Evolutionary conservation across 495 filamentous ascomycete species (phyloP), one percentile per base, ranked within the genome.

Genomic region (Schizothecium vesticola): DNA sequence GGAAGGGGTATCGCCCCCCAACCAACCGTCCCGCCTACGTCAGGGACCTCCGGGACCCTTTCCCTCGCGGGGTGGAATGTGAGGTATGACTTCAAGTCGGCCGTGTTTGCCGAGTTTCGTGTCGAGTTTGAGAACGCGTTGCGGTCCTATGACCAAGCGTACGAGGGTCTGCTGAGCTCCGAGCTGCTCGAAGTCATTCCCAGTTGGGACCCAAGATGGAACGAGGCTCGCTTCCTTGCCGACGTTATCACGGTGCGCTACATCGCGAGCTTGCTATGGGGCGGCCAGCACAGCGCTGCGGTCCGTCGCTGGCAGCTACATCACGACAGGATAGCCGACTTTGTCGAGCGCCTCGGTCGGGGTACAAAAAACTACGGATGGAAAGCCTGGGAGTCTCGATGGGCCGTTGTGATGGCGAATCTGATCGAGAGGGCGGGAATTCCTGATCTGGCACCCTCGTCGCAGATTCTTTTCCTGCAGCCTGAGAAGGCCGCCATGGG

Each of bases 41-140:
- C 85, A 13, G 91, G 92, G 12, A 94, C 92, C 3, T 94, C 91
- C 19, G 90, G 92, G 73, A 91, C 90, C 0, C 78, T 97, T 22
- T 91, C 92, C n/a, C 83, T 87, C 12, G 90, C 92, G 65, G 92
- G 91, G 5, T 97, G 94, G 94, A 92, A 90, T 76, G 88, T 92
- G 23, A 89, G 94, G 2, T 97, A 96, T 75, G 94, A 97, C 72
- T 93, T 94, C 80, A 97, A 97, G 73, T 85, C 92, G 28, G 94
- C 91, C 9, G 82, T 96, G 1, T 91, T 97, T 73, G 92, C 94
- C 33, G 93, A 97, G 74, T 97, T 92, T 69, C 86, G 94, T 13
- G 90, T 92, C 74, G 94, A 97, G 73, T 91, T 94, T 86, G 93
- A 97, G 72, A 87, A 85, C 29, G 93, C 94, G 0, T 81, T 89